phyloP scores from a whole-genome alignment of 1,139 yeast genomes.

The Debaryomyces sp. region DNA sequence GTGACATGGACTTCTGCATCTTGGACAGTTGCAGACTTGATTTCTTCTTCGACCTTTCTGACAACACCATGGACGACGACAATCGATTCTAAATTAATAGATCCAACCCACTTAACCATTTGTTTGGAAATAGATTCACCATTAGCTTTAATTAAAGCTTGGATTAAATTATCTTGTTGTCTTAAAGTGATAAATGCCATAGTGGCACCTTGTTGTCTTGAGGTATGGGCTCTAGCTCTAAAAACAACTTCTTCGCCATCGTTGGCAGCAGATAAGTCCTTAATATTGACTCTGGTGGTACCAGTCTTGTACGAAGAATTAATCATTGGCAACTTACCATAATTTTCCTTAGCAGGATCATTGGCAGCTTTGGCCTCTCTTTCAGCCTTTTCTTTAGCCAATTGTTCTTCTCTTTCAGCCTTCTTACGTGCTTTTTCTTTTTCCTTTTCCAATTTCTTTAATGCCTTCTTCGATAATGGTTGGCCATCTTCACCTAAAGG shows the following conservation, averaged over 20 bases:
- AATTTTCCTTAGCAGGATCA: constrained; percentile 84
- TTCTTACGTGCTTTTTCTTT: constrained; percentile 90
- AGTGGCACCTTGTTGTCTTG: constrained; percentile 95
- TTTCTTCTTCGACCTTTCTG: constrained; percentile 79
- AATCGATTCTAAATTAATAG: constrained; percentile 84
- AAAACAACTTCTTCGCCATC: constrained; percentile 81
- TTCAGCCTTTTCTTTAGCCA: constrained; percentile 85
- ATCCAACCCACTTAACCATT: constrained; percentile 95
- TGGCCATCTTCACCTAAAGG: constrained; percentile 80
- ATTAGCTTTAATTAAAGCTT: constrained; percentile 77
- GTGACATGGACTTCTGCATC: constrained; percentile 82
- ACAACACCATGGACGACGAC: constrained; percentile 89
- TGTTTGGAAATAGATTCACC: constrained; percentile 76
- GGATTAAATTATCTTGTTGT: constrained; percentile 82
- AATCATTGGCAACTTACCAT: constrained; percentile 87
- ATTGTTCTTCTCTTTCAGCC: constrained; percentile 88
- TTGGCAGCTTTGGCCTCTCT: constrained; percentile 69
- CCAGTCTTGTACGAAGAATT: constrained; percentile 75
- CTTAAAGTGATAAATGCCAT: constrained; percentile 89
- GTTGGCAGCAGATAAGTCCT: constrained; percentile 58
- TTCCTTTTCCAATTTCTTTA: constrained; percentile 93
- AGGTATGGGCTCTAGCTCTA: constrained; percentile 92
- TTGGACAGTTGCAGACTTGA: constrained; percentile 90
- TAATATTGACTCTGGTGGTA: constrained; percentile 56
- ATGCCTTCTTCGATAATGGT: constrained; percentile 93